phyloP scores from a whole-genome alignment of 2,329 filamentous ascomycete genomes.

The Colletotrichum cuscutae region DNA sequence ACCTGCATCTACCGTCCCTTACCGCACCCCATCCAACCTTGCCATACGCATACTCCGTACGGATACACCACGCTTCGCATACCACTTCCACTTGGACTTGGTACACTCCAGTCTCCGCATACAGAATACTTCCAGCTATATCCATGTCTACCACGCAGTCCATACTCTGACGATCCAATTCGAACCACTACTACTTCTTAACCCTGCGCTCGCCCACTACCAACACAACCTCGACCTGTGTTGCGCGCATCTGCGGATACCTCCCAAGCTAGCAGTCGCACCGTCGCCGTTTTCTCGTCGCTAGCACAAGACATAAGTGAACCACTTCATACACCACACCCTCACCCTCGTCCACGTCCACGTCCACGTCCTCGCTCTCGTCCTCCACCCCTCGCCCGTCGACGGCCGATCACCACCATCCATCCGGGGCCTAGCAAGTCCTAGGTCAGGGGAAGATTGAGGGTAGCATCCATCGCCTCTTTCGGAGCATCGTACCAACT shows the following conservation, averaged over 20 bases:
- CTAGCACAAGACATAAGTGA: not conserved
- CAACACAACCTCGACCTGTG: not conserved
- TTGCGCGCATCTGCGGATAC: too few relatives aligned
- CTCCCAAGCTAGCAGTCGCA: too few relatives aligned
- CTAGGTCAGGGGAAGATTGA: conserved; percentile 31
- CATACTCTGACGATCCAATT: not conserved
- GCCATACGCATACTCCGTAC: not conserved
- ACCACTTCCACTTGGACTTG: too few relatives aligned
- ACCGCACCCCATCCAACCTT: not conserved
- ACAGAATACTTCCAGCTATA: not conserved
- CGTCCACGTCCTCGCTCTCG: not conserved
- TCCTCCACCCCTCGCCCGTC: not conserved
- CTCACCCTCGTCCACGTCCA: too few relatives aligned
- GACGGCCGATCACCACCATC: conserved; percentile 3
- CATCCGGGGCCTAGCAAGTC: not conserved
- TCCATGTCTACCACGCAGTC: not conserved
- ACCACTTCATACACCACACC: not conserved
- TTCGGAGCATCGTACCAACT: conserved; percentile 3
- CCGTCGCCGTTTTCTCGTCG: too few relatives aligned
- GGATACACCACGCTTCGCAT: not conserved
- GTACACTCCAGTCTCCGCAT: too few relatives aligned
- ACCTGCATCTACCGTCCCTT: not conserved
- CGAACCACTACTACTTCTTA: not conserved
- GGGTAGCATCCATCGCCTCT: conserved; percentile 22
- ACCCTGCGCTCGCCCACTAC: not conserved